These are phyloP conservation scores for Ophiostoma populinum DNA, from an alignment of 2,329 filamentous ascomycete genomes.

Conservation along the genomic window DNA sequence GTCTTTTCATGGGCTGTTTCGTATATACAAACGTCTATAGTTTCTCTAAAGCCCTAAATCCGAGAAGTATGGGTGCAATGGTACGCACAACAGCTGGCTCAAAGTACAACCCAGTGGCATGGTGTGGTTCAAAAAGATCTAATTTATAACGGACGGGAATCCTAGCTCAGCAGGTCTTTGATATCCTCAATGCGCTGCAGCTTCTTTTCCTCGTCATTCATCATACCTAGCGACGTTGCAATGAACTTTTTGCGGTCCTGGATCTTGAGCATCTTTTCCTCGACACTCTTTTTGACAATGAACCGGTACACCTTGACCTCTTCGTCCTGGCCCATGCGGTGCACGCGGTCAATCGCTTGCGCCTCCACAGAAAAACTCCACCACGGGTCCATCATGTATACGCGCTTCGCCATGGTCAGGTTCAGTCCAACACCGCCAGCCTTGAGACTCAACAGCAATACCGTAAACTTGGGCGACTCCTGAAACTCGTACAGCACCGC, in stretches of 20 bases:
- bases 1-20: too few species aligned
- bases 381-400: conserved; percentile 99
- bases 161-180: conserved; percentile 61
- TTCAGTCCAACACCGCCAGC: conserved; percentile 92
- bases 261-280: conserved; percentile 83
- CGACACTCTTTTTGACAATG: conserved; percentile 77
- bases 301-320: conserved; percentile 80
- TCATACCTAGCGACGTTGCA: conserved; percentile 88
- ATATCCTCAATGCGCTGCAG: conserved; percentile 85
- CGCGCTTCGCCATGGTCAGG: conserved; percentile 69
- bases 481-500: conserved; percentile 61
- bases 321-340: conserved; percentile 83
- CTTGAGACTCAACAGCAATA: conserved; percentile 69
- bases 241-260: conserved; percentile 95
- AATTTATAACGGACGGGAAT: not conserved
- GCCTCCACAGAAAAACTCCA: conserved; percentile 96
- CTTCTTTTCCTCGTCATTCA: conserved; percentile 85
- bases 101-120: too few species aligned
- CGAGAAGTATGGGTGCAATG: too few species aligned
- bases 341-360: conserved; percentile 92
- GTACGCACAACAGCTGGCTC: too few species aligned
- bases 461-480: conserved; percentile 40
- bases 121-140: too few species aligned
- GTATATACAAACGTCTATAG: too few species aligned
- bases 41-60: too few species aligned